Base-by-base conservation (phyloP, 768 basidiomycete species). In the Lactifluus pinguis region DNA sequence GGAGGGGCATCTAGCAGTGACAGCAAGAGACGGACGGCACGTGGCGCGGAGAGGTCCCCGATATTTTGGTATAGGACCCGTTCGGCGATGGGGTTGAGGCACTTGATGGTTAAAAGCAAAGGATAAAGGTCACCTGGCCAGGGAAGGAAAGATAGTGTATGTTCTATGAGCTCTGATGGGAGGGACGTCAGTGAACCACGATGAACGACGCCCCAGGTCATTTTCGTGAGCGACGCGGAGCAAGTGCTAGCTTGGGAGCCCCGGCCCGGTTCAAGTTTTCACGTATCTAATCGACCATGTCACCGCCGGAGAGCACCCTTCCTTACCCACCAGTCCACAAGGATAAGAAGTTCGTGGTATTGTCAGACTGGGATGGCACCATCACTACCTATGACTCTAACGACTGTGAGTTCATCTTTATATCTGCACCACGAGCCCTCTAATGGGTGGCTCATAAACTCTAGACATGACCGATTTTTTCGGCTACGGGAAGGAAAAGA, bases 351-450 rank as follows among this genome's bases (percentile, higher is more conserved):
- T 94, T 93, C 62, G 84, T 95, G 21, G 89, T 89, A 10, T 76
- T 95, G 49, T 90, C 91, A 55, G 94, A 98, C 71, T 98, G 94
- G 90, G 89, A 92, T 75, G 89, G 89, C 68, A 98, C 94, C 14
- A 95, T 98, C 74, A 95, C 94, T 3, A 92, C 82, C 44, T 83
- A 81, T 68, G 94, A 98, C 71, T 92, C 90, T 7, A 98, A 98
- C 72, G 94, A 97, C 68, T 93, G 89, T 92, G 70, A 63, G 84
- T 67, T 13, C 13, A 34, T 36, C 34, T 36, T 53, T 41, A 47
- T 65, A 15, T 21, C 42, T 54, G 13, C 17, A 15, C 9, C 34
- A 13, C 4, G 38, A 52, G 11, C 19, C 25, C 19, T 48, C 25
- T 25, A 25, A 25, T 17, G 3, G 29, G 30, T 34, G 21, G 57